phyloP scores from a whole-genome alignment of 768 basidiomycete species.

The Tylopilus rubrobrunneus region DNA sequence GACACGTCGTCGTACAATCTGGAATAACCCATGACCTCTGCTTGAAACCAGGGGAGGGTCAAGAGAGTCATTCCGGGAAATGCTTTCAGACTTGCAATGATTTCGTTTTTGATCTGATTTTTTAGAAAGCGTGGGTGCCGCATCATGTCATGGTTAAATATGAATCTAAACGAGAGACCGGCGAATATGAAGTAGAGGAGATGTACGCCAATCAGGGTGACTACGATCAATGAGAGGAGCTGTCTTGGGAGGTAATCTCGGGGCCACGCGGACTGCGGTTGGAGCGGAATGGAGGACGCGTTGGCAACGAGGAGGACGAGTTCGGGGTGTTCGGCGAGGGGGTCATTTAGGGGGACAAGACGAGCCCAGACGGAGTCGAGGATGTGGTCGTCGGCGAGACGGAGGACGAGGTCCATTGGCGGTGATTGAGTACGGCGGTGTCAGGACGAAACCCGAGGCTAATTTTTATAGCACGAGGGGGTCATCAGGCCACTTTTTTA shows the following conservation, averaged over 20 bases:
- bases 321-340: slow-evolving; percentile 35
- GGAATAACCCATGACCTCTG: slow-evolving; percentile 83
- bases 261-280: slow-evolving; percentile 70
- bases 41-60: slow-evolving; percentile 93
- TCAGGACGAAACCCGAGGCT: not conserved
- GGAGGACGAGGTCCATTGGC: slow-evolving; percentile 78
- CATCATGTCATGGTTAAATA: slow-evolving; percentile 97
- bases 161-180: slow-evolving; percentile 71
- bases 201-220: slow-evolving; percentile 82
- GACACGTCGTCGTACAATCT: slow-evolving; percentile 72
- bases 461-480: slow-evolving; percentile 22
- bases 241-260: slow-evolving; percentile 82
- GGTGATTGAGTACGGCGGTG: not conserved
- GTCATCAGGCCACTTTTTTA: slow-evolving; percentile 34
- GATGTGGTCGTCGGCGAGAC: slow-evolving; percentile 61
- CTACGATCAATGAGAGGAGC: slow-evolving; percentile 57
- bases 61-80: slow-evolving; percentile 82
- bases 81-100: slow-evolving; percentile 63
- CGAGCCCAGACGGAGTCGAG: slow-evolving; percentile 80
- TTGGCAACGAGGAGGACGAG: slow-evolving; percentile 32
- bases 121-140: slow-evolving; percentile 90
- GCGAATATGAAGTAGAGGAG: slow-evolving; percentile 88
- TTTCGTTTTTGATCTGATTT: slow-evolving; percentile 82
- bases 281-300: slow-evolving; percentile 35
- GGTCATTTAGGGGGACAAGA: slow-evolving; percentile 55